Base-by-base conservation (phyloP, 2,329 filamentous ascomycete genomes). In the Dichotomopilus funicola region DNA sequence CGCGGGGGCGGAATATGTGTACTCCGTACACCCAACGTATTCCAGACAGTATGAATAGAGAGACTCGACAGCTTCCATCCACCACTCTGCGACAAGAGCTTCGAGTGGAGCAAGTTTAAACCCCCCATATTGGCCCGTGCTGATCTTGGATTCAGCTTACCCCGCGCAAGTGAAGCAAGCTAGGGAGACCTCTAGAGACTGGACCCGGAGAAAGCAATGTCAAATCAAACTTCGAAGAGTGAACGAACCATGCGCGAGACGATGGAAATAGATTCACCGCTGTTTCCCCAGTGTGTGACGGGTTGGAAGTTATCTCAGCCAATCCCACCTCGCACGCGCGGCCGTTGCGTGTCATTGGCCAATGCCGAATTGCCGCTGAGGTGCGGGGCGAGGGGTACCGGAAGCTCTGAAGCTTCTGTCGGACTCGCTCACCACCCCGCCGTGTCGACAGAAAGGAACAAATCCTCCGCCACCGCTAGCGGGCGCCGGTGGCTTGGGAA, bases 251-350 rank as follows among this genome's bases (percentile, higher is more conserved):
- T 19, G 31, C 13, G 35, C 4, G 12, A 40, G 37, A 6, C 41
- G n/a, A 19, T 45, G 45, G 36, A 42, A 44, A 44, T 19, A 54
- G 31, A 44, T 38, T 58, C 49, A 58, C 56, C 56, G 56, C 56
- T 35, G 53, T 53, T 55, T 58, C 48, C 19, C 10, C 11, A 27
- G 13, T 44, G 12, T 13, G 8, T 36, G 11, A 7, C 37, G 8
- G 37, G 6, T 42, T 42, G 40, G 37, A 40, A 40, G 37, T 31
- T 49, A 48, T 52, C 48, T 43, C 19, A 38, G 46, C 53, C 49
- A 55, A 58, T 55, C 41, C 46, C 42, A 11, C 34, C n/a, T 51
- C 42, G 6, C 5, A 4, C 10, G 9, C 5, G 37, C 19, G 13
- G 36, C 33, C 34, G 44, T 19, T n/a, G 33, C 19, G 13, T 34